Evolutionary conservation across 1,284 basidiomycete species (phyloP).

Genomic region (Heterobasidion occidentale): DNA sequence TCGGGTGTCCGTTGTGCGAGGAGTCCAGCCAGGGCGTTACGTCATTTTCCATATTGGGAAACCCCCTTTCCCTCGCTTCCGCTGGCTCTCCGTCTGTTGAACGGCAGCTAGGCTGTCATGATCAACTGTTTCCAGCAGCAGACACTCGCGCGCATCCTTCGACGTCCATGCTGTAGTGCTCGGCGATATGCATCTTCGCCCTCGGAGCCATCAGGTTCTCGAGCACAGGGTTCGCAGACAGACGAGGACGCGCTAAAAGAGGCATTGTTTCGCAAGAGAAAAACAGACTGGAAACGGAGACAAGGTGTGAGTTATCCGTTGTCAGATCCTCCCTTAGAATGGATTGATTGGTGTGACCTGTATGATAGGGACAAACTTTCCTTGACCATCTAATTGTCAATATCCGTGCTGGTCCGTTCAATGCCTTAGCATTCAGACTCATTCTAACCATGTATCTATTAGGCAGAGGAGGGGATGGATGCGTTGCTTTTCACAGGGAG

Average conservation of each 20-base stretch:
- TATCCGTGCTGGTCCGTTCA: slow-evolving; percentile 62
- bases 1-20: no score
- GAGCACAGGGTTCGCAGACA: not conserved
- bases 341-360: not conserved
- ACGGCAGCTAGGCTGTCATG: no score
- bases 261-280: slow-evolving; percentile 28
- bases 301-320: slow-evolving; percentile 46
- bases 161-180: not conserved
- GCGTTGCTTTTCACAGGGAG: slow-evolving; percentile 78
- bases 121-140: not conserved
- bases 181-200: not conserved
- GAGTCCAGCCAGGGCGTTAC: no score
- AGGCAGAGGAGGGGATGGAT: slow-evolving; percentile 82
- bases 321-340: not conserved
- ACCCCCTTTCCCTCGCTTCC: no score
- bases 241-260: slow-evolving; percentile 10
- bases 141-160: not conserved
- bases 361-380: slow-evolving; percentile 68
- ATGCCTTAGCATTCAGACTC: slow-evolving; percentile 6
- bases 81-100: no score
- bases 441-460: slow-evolving; percentile 9
- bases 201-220: not conserved
- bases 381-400: slow-evolving; percentile 76
- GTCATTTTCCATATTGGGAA: no score
- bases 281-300: slow-evolving; percentile 70